phyloP scores from a whole-genome alignment of 2,329 filamentous ascomycete species.

The Alternaria arbusti region DNA sequence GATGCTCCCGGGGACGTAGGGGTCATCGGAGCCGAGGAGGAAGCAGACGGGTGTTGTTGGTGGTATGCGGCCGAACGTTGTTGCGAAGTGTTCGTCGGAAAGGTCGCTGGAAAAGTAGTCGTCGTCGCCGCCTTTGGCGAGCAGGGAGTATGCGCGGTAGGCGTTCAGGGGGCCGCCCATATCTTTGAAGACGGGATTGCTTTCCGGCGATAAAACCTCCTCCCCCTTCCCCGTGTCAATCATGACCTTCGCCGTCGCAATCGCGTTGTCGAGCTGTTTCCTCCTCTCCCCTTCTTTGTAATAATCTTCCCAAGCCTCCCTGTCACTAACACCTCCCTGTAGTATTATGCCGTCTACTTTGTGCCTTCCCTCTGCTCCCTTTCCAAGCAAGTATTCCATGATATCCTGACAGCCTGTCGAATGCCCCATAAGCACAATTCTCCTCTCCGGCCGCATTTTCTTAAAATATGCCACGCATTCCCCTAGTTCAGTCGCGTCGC shows the following conservation, averaged over 20 bases:
- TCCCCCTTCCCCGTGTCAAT: conserved; percentile 61
- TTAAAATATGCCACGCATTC: conserved; percentile 60
- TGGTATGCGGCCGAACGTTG: conserved; percentile 72
- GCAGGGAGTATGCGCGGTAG: conserved; percentile 64
- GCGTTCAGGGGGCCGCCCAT: conserved; percentile 60
- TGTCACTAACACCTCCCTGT: conserved; percentile 80
- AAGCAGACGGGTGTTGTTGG: too few species aligned
- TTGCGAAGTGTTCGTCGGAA: conserved; percentile 60
- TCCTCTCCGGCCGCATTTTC: conserved; percentile 50
- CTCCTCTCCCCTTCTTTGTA: conserved; percentile 30
- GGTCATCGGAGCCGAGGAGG: too few species aligned
- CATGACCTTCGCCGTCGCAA: conserved; percentile 65
- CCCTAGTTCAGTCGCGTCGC: conserved; percentile 62
- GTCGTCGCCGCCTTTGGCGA: conserved; percentile 71
- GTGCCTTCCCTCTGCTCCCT: conserved; percentile 50
- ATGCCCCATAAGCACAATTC: conserved; percentile 72
- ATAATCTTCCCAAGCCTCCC: conserved; percentile 62
- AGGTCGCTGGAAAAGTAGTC: conserved; percentile 89
- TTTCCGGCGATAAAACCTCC: conserved; percentile 59
- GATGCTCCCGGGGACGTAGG: conserved; percentile 65
- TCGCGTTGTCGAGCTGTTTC: conserved; percentile 13
- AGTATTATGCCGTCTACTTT: conserved; percentile 76
- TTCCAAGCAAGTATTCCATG: conserved; percentile 65
- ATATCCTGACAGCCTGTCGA: conserved; percentile 72
- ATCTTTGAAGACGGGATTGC: conserved; percentile 32